Base-by-base conservation (phyloP, 2,329 filamentous ascomycete species). In the Fusarium tuaranense region DNA sequence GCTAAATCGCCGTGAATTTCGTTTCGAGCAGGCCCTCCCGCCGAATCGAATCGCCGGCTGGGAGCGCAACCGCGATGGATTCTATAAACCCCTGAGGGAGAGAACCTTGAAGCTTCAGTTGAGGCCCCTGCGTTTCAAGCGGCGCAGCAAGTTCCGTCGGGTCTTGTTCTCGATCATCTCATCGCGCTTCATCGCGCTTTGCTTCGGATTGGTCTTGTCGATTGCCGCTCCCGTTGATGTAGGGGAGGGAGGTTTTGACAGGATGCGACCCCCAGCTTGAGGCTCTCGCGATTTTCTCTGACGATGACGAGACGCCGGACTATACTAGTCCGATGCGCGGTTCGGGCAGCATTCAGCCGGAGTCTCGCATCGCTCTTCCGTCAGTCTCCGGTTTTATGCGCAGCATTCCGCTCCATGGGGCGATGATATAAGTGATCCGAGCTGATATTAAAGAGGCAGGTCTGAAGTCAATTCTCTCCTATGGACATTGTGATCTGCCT, bases 151-250 rank as follows among this genome's bases (percentile, higher is more conserved):
- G 38, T 55, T 46, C 48, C 62, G 34, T 67, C 46, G 20, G 12
- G 10, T 39, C 36, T 18, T 9, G 25, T 64, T 48, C 53, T 64
- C 27, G 60, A 70, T 63, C 25, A 58, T 68, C 39, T 25, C 41
- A 46, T 48, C 34, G 20, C 58, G 41, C 68, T 67, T 62, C 62
- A 27, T 30, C 18, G 30, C 60, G 48, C 62, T 63, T 70, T 63
- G 25, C 53, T 36, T 68, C 18, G 59, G 25, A 25, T 18, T 41
- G 13, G 12, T 2, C 14, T 57, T 18, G 18, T 41, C 62, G 10
- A 48, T 38, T n/a, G 18, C n/a, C 65, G 46, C 5, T 51, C 27
- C 36, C 30, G 13, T 63, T 34, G 22, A 46, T 60, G 22, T 14
- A 39, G n/a, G 57, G 32, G 14, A 39, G 16, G 57, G 30, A 32